These are phyloP conservation scores for Bolboschoenus planiculmis DNA, from an alignment of 176 grass and related monocot species.

Conservation along the genomic window DNA sequence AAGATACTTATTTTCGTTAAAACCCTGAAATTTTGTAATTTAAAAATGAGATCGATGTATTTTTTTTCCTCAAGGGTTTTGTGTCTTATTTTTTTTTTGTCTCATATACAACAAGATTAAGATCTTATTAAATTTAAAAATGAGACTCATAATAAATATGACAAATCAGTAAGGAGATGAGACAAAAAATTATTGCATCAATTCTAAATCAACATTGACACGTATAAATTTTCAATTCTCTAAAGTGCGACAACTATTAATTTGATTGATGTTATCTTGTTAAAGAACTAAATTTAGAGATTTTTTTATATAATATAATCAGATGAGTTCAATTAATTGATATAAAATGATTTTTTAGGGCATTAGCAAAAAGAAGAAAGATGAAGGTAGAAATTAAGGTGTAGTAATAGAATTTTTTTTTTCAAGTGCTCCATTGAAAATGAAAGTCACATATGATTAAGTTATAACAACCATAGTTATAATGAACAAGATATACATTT, in stretches of 20 bases:
- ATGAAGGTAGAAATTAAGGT: background rate
- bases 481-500: background rate
- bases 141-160: background rate
- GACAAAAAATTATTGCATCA: background rate
- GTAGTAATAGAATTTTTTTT: background rate
- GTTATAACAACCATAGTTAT: background rate
- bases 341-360: background rate
- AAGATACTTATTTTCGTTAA: background rate
- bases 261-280: background rate
- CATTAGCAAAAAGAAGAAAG: background rate
- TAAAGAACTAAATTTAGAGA: background rate
- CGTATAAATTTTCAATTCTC: background rate
- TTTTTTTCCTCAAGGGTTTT: background rate
- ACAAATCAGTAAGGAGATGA: background rate
- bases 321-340: background rate
- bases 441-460: background rate
- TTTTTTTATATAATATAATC: background rate
- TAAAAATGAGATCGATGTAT: background rate
- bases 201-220: background rate
- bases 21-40: background rate
- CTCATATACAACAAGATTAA: background rate
- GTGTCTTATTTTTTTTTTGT: background rate
- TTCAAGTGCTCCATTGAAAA: background rate
- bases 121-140: background rate
- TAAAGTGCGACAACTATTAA: background rate